These are phyloP conservation scores for Lachancea dasiensis DNA, from an alignment of 805 yeast species.

Conservation along the genomic window DNA sequence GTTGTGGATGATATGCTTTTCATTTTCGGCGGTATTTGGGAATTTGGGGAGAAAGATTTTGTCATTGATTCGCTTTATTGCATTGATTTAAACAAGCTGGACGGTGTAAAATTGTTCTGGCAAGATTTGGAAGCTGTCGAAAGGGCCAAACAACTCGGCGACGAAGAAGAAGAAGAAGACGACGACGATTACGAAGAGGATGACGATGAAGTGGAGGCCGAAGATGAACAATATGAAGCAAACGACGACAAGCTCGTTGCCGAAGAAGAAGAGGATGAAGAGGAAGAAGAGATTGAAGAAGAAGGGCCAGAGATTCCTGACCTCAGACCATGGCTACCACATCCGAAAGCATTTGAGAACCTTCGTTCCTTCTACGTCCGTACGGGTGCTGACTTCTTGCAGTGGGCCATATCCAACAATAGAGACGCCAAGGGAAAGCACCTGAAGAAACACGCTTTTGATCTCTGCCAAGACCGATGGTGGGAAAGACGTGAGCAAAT, in stretches of 20 bases:
- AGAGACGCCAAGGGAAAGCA: constrained; percentile 84
- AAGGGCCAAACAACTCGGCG: constrained; percentile 45
- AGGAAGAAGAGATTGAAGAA: constrained; percentile 53
- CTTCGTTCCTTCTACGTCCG: constrained; percentile 80
- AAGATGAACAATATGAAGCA: constrained; percentile 42
- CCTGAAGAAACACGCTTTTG: constrained; percentile 83
- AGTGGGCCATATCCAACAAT: constrained; percentile 88
- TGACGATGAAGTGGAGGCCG: constrained; percentile 61
- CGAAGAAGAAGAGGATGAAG: constrained; percentile 64
- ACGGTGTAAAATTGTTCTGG: constrained; percentile 86
- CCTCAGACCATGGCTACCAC: constrained; percentile 94
- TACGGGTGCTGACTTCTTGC: constrained; percentile 79
- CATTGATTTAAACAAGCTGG: constrained; percentile 77
- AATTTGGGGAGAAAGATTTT: constrained; percentile 79
- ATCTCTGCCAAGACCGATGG: constrained; percentile 89
- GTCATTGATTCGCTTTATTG: constrained; percentile 80
- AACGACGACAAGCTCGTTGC: constrained; percentile 39
- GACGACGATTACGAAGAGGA: constrained; percentile 66
- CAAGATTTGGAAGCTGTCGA: constrained; percentile 64
- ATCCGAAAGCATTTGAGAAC: constrained; percentile 88
- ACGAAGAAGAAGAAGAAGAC: constrained; percentile 54
- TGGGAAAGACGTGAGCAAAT: constrained; percentile 98
- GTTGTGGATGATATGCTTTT: constrained; percentile 79
- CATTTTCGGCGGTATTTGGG: constrained; percentile 89
- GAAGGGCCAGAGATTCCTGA: constrained; percentile 75